Evolutionary conservation across 2,329 filamentous ascomycete species (phyloP), one percentile per base, ranked within the genome.

Genomic region (Cryphonectria parasitica): DNA sequence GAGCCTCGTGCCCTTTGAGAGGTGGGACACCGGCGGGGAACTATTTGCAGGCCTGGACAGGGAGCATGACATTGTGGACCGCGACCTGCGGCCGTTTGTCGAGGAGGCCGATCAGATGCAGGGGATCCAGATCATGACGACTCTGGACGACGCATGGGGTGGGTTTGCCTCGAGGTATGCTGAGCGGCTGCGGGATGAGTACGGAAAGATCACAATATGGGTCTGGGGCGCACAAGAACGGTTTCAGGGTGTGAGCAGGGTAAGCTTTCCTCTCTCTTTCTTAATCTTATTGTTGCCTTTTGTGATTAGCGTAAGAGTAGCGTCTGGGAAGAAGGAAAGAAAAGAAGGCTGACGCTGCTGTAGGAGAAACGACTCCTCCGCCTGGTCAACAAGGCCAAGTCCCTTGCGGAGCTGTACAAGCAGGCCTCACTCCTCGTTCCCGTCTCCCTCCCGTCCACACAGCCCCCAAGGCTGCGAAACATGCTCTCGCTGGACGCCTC

Each of bases 101-200:
- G 96, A 99, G 82, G 96, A 98, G 81, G 96, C 94, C 74, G 96
- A 99, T 79, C 90, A 94, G 69, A 86, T 98, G 82, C 95, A 98
- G 80, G 95, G 92, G 0, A 84, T 99, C 25, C 95, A 98, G 79
- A 78, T 95, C 15, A 87, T 95, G 72, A 85, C 90, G 2, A 87
- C 88, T 4, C 82, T 90, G 7, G 92, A 95, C 77, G 92, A 95
- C 80, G 92, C 91, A 17, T 96, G 93, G 93, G 92, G 90, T 72
- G 92, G 93, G 0, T 95, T 95, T 78, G 87, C 90, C 8, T 83
- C 90, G 3, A 86, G 87, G 71, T 95, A 95, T 77, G 79, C 94
- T 36, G 91, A 98, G 78, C 86, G 90, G 41, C 81, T 99, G 70
- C 85, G 93, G 72, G 96, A 99, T 78, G 96, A 99, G 79, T 95